Percentiles rank a stretch among this genome's conserved stretches.
Conservation (phyloP, 2,329 filamentous ascomycete genomes). For the Chrysosporium keratinophilum region DNA sequence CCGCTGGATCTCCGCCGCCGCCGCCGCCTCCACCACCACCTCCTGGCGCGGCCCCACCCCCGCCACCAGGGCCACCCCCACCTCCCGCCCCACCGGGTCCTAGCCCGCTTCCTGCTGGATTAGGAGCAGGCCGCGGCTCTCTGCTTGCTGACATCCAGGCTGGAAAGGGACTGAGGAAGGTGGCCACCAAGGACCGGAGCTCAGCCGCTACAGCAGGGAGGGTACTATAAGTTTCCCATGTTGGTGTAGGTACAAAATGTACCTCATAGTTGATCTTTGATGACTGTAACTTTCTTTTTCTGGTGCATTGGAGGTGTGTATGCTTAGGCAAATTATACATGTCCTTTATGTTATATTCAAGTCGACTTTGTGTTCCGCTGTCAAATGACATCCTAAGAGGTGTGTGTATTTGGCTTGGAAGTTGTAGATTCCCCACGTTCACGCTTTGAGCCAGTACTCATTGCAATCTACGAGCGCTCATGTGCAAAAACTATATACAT, state of each 20-base stretch:
- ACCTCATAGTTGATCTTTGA: background rate
- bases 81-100: conserved; percentile 19
- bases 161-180: conserved; percentile 73
- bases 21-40: conserved; percentile 32
- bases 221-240: conserved; percentile 47
- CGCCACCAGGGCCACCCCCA: conserved; percentile 24
- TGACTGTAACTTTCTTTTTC: background rate
- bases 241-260: too few species aligned
- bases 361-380: too few species aligned
- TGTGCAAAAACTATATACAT: background rate
- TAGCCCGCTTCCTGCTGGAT: background rate
- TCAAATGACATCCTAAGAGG: too few species aligned
- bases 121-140: conserved; percentile 40
- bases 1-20: conserved; percentile 27
- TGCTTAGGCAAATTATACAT: background rate
- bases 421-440: too few species aligned
- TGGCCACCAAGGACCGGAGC: conserved; percentile 80
- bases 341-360: background rate
- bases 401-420: too few species aligned
- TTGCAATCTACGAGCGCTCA: too few species aligned
- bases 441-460: too few species aligned
- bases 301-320: background rate
- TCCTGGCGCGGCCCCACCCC: conserved; percentile 37
- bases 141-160: conserved; percentile 75
- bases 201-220: conserved; percentile 60